A percentile compares a stretch with the other conserved stretches of the same genome.
Evolutionary conservation across 2,329 filamentous ascomycete species (phyloP).

Genomic region (Berkeleyomyces basicola): DNA sequence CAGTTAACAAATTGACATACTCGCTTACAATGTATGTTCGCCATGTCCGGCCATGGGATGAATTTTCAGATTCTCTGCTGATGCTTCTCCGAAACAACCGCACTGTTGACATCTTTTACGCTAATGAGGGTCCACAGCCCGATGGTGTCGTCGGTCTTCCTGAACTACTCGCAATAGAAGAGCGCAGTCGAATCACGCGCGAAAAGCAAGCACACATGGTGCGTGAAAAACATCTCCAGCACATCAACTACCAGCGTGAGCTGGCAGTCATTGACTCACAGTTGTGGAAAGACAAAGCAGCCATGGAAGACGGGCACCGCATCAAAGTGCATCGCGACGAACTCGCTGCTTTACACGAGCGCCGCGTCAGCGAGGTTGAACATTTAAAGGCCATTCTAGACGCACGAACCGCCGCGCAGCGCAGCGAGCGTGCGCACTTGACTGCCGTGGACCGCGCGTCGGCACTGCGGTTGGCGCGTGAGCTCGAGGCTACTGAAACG

Average conservation of each 20-base stretch:
- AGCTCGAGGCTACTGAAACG: conserved; percentile 29
- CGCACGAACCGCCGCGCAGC: conserved; percentile 19
- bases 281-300: conserved; percentile 31
- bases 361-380: conserved; percentile 31
- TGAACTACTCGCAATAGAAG: conserved; percentile 30
- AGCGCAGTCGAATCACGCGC: conserved; percentile 33
- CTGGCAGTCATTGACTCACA: conserved; percentile 34
- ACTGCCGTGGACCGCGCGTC: conserved; percentile 15
- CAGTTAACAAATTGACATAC: conserved; percentile 37
- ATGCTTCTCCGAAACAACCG: conserved; percentile 34
- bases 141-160: conserved; percentile 36
- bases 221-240: conserved; percentile 31
- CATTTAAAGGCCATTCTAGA: conserved; percentile 23
- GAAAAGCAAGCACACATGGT: conserved; percentile 30
- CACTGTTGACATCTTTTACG: conserved; percentile 36
- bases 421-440: conserved; percentile 16
- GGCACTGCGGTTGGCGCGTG: conserved; percentile 21
- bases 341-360: conserved; percentile 26
- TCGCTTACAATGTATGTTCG: conserved; percentile 47
- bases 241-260: conserved; percentile 33
- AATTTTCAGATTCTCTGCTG: conserved; percentile 23
- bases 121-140: conserved; percentile 36
- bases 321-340: conserved; percentile 31
- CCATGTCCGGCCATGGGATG: conserved; percentile 23
- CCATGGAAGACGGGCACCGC: conserved; percentile 35